phyloP scores from a whole-genome alignment of 768 basidiomycete genomes.

The Calocera viscosa region DNA sequence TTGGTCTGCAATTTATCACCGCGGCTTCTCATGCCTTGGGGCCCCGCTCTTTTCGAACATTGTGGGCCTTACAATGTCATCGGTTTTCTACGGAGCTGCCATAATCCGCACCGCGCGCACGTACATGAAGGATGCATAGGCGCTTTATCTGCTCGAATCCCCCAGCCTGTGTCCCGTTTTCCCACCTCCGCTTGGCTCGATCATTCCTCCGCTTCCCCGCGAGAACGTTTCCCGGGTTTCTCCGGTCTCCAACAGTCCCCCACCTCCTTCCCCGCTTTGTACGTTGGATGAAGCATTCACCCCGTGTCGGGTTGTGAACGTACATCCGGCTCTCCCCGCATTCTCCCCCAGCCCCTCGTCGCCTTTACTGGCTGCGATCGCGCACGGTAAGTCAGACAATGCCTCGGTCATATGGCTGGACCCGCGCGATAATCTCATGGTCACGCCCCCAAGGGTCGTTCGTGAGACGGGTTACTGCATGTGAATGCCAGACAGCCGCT shows the following conservation, averaged over 20 bases:
- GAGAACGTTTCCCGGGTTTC: background rate
- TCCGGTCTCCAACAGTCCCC: background rate
- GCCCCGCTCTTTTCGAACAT: background rate
- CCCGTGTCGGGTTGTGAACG: background rate
- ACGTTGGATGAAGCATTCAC: background rate
- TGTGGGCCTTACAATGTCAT: background rate
- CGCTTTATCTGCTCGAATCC: background rate
- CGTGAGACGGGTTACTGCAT: too few relatives aligned
- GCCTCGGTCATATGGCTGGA: too few relatives aligned
- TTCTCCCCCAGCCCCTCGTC: too few relatives aligned
- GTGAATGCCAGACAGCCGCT: too few relatives aligned
- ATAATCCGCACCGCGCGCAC: too few relatives aligned
- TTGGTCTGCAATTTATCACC: background rate
- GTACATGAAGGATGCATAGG: too few relatives aligned
- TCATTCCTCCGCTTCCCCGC: too few relatives aligned
- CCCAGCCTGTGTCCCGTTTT: background rate
- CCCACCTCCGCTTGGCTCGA: background rate
- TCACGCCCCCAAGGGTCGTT: too few relatives aligned
- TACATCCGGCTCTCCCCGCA: background rate
- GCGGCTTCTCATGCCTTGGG: background rate
- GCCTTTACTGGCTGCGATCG: too few relatives aligned
- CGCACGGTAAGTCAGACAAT: too few relatives aligned
- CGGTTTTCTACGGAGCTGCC: too few relatives aligned
- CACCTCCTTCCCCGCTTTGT: background rate
- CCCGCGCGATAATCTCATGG: too few relatives aligned